Evolutionary conservation across 2,329 filamentous ascomycete genomes (phyloP), one percentile per base, ranked within the genome.

Genomic region (Colletotrichum melonis): DNA sequence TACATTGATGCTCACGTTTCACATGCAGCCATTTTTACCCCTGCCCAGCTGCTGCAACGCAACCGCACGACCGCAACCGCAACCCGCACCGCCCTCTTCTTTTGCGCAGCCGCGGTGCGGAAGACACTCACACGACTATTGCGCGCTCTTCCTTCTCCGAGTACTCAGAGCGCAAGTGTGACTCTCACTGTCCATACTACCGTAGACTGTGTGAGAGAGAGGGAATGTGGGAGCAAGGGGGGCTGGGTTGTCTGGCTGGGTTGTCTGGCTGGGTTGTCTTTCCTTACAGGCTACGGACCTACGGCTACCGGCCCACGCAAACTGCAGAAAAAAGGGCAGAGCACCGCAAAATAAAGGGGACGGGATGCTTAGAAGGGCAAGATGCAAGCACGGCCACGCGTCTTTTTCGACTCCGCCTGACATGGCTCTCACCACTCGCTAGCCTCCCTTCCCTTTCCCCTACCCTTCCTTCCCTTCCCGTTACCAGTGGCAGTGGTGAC

Each of bases 371-470:
- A 59, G 57, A 59, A 59, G n/a, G 57, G 32, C 57, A 59, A 26
- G 57, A 30, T 30, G n/a, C 57, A 59, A 42, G 57, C 42, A 66
- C 63, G 68, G 62, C 63, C 63, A 67, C 68, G 68, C 68, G 68
- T 70, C 68, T 67, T 24, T 49, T 24, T 49, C 38, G 68, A 42
- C 68, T 71, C 63, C 68, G 63, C 63, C 68, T 67, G 56, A 49
- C 46, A 62, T 60, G 63, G 26, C 35, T 19, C 30, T 32, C 16
- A 49, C 22, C 16, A 49, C 28, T 68, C 22, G n/a, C 32, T n/a
- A 46, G 59, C 32, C 12, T 35, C 35, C 42, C 16, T 5, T 35
- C 35, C 12, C 35, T 16, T 38, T 38, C 35, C 4, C 32, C 4
- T 35, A 5, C 35, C 35, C 35, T 38, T 38, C 35, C 12, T 38